These are phyloP conservation scores for Atkinsonella texensis DNA, from an alignment of 2,329 filamentous ascomycete genomes.

Conservation along the genomic window DNA sequence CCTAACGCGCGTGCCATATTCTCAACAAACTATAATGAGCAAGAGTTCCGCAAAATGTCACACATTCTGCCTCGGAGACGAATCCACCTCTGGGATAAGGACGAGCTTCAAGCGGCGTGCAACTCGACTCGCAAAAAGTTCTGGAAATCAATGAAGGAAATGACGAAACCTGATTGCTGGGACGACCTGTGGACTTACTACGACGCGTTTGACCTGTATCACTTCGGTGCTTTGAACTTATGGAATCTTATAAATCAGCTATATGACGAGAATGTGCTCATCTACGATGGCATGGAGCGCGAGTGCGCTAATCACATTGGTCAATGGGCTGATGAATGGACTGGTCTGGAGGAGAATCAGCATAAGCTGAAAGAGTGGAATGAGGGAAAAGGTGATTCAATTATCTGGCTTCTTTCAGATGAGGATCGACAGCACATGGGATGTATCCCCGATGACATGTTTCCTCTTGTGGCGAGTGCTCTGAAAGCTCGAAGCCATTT, in stretches of 20 bases:
- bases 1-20: slow-evolving; percentile 22
- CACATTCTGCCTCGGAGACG: slow-evolving; percentile 17
- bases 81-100: slow-evolving; percentile 25
- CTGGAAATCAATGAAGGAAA: slow-evolving; percentile 23
- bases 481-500: slow-evolving; percentile 19
- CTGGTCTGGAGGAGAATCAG: slow-evolving; percentile 16
- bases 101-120: slow-evolving; percentile 26
- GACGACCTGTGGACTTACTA: slow-evolving; percentile 35
- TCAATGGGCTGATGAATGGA: slow-evolving; percentile 27
- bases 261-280: slow-evolving; percentile 26
- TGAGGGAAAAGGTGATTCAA: slow-evolving; percentile 6
- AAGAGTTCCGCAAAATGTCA: slow-evolving; percentile 17
- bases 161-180: slow-evolving; percentile 21
- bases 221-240: slow-evolving; percentile 34
- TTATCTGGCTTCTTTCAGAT: slow-evolving; percentile 16
- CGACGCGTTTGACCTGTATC: slow-evolving; percentile 34
- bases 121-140: slow-evolving; percentile 26
- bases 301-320: slow-evolving; percentile 18
- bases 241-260: slow-evolving; percentile 33
- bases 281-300: slow-evolving; percentile 16
- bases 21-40: slow-evolving; percentile 23
- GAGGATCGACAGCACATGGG: slow-evolving; percentile 19
- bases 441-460: slow-evolving; percentile 16
- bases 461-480: slow-evolving; percentile 20
- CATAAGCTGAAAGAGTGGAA: slow-evolving; percentile 20